Evolutionary conservation across 1,284 basidiomycete species (phyloP).

Genomic region (Puccinia coronata): DNA sequence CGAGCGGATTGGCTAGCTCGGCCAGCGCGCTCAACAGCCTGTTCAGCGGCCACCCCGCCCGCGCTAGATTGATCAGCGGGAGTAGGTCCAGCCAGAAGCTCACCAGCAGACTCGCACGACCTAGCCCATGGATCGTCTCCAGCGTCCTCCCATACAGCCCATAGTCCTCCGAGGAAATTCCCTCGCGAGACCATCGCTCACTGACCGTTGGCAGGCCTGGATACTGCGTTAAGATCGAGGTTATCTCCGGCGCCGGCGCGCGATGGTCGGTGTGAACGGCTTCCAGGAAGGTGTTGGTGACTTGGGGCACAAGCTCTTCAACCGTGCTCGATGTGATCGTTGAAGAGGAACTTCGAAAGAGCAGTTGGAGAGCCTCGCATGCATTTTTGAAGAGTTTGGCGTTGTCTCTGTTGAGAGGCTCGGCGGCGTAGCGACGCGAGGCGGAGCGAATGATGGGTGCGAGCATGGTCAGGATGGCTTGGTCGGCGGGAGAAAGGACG

Average conservation of each 20-base stretch:
- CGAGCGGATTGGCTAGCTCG: constrained; percentile 40
- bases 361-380: constrained; percentile 33
- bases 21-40: constrained; percentile 6
- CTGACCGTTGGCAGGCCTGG: background rate
- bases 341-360: constrained; percentile 4
- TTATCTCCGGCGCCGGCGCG: constrained; percentile 24
- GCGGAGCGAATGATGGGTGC: constrained; percentile 37
- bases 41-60: constrained; percentile 23
- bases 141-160: background rate
- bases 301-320: constrained; percentile 18
- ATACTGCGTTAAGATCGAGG: constrained; percentile 19
- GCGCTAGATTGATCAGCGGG: constrained; percentile 13
- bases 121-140: constrained; percentile 11
- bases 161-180: constrained; percentile 21
- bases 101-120: constrained; percentile 30
- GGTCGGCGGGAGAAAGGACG: constrained; percentile 10
- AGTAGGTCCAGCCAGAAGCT: constrained; percentile 29
- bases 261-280: constrained; percentile 23
- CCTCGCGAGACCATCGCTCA: constrained; percentile 9
- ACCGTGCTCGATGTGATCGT: background rate
- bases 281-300: constrained; percentile 19
- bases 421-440: background rate
- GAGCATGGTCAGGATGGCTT: constrained; percentile 40
- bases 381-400: constrained; percentile 43
- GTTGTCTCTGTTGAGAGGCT: constrained; percentile 32